Conservation (phyloP, 2,329 filamentous ascomycete genomes). For the Sporothrix brasiliensis region DNA sequence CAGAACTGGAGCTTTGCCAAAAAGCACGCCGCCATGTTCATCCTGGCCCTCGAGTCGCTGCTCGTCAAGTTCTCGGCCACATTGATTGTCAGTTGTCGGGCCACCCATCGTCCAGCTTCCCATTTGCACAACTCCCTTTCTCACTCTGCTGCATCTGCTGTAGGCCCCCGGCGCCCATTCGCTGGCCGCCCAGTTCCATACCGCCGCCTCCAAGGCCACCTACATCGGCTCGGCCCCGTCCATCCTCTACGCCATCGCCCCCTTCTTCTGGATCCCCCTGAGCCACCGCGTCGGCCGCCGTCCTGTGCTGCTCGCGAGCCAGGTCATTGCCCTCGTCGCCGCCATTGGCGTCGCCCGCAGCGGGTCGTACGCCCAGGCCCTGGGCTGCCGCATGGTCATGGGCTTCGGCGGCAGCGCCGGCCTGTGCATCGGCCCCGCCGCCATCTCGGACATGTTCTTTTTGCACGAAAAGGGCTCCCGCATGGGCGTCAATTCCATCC, state of each 20-base stretch:
- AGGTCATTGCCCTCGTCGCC: constrained; percentile 32
- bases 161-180: constrained; percentile 34
- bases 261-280: constrained; percentile 36
- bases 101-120: too few relatives aligned
- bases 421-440: constrained; percentile 33
- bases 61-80: constrained; percentile 35
- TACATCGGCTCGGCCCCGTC: constrained; percentile 35
- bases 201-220: constrained; percentile 31
- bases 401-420: constrained; percentile 33
- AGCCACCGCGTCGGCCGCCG: constrained; percentile 36
- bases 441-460: constrained; percentile 37
- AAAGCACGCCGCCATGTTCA: constrained; percentile 34
- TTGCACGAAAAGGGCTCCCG: constrained; percentile 35
- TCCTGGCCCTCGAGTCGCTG: constrained; percentile 35
- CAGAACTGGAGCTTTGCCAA: constrained; percentile 34
- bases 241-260: constrained; percentile 33
- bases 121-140: background rate
- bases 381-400: constrained; percentile 35
- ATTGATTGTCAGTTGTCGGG: constrained; percentile 28
- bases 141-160: background rate
- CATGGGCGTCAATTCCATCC: constrained; percentile 34
- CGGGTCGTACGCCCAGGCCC: constrained; percentile 30
- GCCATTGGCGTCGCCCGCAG: constrained; percentile 34
- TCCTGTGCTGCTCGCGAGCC: constrained; percentile 34
- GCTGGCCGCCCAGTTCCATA: constrained; percentile 32